Base-by-base conservation (phyloP, 148 eudicot genomes). In the Chenopodium quinoa region DNA sequence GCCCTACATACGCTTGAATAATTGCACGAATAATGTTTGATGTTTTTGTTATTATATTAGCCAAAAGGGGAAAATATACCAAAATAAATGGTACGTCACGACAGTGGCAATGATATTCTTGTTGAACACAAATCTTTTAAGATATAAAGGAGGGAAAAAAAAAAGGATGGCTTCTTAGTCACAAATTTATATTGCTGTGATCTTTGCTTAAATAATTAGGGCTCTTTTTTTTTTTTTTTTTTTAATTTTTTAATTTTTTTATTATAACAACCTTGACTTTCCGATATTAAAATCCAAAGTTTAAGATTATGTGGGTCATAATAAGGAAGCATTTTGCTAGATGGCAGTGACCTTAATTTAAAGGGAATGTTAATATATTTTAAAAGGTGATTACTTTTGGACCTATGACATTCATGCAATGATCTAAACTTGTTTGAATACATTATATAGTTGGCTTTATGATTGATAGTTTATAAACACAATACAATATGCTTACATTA, bases 261-360 rank as follows among this genome's bases (percentile, higher is more conserved):
- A 78, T 78, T 9, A 78, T 78, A 46, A 37, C 72, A 78, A 64
- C 7, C 60, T 31, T 65, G 60, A 47, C 47, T 78, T 66, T 75
- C 4, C 25, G 67, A 40, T 0, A 66, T 25, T 65, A 78, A 64
- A 65, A 64, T 78, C 34, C 75, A 5, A n/a, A 65, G n/a, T 65
- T 65, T 65, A 65, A 11, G 69, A 65, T 65, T 12, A 65, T 65
- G 69, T 25, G 69, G 69, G 69, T 65, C 69, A n/a, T n/a, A 78
- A 78, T 16, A 78, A 46, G 54, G 54, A 50, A 50, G 54, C 54
- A 50, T 13, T 50, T 10, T 11, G 54, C 54, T 50, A 0, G 3
- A 2, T 11, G 13, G 12, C 0, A 50, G 11, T 50, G 54, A 1
- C 54, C 54, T 50, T 50, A 9, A 50, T 50, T 50, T 12, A 50